These are phyloP conservation scores for Margaritispora aquatica DNA, from an alignment of 495 filamentous ascomycete genomes.

Conservation along the genomic window DNA sequence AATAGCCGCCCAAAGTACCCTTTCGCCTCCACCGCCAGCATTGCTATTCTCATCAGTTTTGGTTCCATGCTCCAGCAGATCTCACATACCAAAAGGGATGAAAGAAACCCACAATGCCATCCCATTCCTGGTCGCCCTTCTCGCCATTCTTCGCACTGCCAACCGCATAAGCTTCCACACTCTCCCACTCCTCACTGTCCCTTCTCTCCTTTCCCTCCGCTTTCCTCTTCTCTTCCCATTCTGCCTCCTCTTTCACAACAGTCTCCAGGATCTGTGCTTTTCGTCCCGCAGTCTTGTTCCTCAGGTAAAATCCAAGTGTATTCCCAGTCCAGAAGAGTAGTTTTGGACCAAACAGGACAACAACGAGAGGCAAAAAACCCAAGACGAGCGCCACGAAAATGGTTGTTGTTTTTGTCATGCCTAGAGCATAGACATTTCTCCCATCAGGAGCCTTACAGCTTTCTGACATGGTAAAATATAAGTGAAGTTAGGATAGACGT, in stretches of 20 bases:
- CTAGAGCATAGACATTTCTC: slow-evolving; percentile 9
- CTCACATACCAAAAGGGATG: slow-evolving; percentile 84
- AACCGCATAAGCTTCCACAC: slow-evolving; percentile 51
- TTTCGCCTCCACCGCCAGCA: slow-evolving; percentile 91
- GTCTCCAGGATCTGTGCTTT: slow-evolving; percentile 52
- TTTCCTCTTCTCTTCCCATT: slow-evolving; percentile 32
- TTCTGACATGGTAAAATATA: slow-evolving; percentile 16
- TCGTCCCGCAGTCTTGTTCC: slow-evolving; percentile 57
- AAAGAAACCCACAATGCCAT: slow-evolving; percentile 89
- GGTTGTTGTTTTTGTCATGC: background rate
- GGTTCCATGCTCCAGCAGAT: background rate
- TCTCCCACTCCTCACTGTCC: slow-evolving; percentile 71
- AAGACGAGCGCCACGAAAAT: slow-evolving; percentile 5
- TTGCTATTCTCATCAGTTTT: slow-evolving; percentile 50
- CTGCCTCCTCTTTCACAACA: slow-evolving; percentile 46
- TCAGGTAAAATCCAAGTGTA: slow-evolving; percentile 38
- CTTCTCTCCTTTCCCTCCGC: slow-evolving; percentile 27
- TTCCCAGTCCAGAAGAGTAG: slow-evolving; percentile 16
- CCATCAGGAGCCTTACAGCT: slow-evolving; percentile 22
- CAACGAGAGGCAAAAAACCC: slow-evolving; percentile 4
- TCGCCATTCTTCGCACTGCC: slow-evolving; percentile 47
- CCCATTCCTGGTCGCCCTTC: slow-evolving; percentile 55
- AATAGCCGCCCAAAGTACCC: slow-evolving; percentile 95
- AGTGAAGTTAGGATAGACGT: slow-evolving; percentile 1
- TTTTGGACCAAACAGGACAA: slow-evolving; percentile 14